Base-by-base conservation (phyloP, 208 protist species). In the Acanthamoeba castellanii region DNA sequence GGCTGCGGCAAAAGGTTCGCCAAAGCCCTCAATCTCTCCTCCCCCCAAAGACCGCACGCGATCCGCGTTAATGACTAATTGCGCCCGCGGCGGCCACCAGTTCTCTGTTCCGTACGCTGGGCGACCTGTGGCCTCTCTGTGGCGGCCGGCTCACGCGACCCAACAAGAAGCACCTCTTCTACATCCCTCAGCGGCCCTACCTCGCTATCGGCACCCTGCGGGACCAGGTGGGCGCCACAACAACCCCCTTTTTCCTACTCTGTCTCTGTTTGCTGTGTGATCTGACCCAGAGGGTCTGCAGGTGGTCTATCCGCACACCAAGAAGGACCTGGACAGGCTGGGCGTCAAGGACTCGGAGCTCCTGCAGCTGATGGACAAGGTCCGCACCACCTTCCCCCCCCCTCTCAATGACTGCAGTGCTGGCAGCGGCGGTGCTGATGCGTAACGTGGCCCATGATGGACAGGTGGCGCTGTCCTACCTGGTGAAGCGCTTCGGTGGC, bases 111-210 rank as follows among this genome's bases (percentile, higher is more conserved):
- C 94, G 95, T 25, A 95, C 95, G 7, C 91, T 96, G 55, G 95
- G 94, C 59, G 95, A 88, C 64, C 59, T 96, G 66, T 96, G 95
- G 95, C 95, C 95, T 14, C 37, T 95, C 13, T 94, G 22, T 66
- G 91, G 81, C 27, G 94, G 94, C 11, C 22, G 13, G 59, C 27
- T 88, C 34, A 93, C 50, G 16, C 50, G 42, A 18, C 93, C 59
- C 32, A 25, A 37, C 50, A 45, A 52, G 64, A 32, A 61, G 9
- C 42, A 94, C 72, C 55, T 96, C 18, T 95, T 96, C 37, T 96
- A 95, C 68, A 94, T 96, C 34, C 95, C 95, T 8, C 95, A 96
- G 88, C 94, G 87, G 59, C 82, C 95, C 25, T 96, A 96, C 74
- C 94, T 96, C 30, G 45, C 45, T 1, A 64, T 94, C 30, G 95